A percentile compares a stretch with the other conserved stretches of the same genome.
phyloP scores from a whole-genome alignment of 257 asterid species.

The Nicotiana benthamiana region DNA sequence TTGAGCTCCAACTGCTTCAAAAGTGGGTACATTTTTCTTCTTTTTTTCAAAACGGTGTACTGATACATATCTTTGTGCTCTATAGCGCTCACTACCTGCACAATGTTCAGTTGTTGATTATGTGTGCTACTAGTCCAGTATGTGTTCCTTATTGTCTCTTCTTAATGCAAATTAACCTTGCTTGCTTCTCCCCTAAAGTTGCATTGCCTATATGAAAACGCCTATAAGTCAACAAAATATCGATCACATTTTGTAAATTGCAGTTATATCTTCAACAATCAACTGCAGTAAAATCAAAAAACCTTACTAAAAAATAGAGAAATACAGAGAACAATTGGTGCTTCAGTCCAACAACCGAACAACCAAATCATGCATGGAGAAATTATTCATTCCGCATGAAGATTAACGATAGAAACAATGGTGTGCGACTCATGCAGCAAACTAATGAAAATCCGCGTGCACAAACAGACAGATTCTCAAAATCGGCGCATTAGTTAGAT shows the following conservation, averaged over 20 bases:
- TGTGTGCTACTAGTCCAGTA: background rate
- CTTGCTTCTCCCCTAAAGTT: background rate
- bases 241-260: background rate
- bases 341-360: background rate
- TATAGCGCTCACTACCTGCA: background rate
- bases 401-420: background rate
- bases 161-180: background rate
- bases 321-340: background rate
- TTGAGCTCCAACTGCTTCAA: background rate
- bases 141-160: background rate
- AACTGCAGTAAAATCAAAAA: background rate
- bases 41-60: background rate
- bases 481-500: background rate
- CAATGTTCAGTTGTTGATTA: background rate
- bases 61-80: background rate
- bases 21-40: no score
- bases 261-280: background rate
- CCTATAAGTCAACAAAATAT: background rate
- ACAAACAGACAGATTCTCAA: background rate
- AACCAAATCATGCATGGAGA: slow-evolving; percentile 1
- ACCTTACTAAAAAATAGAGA: background rate
- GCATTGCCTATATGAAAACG: background rate
- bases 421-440: background rate
- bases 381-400: background rate
- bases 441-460: background rate